These are phyloP conservation scores for Entophlyctis helioformis DNA, from an alignment of 192 early-diverging fungal genomes.

Conservation along the genomic window DNA sequence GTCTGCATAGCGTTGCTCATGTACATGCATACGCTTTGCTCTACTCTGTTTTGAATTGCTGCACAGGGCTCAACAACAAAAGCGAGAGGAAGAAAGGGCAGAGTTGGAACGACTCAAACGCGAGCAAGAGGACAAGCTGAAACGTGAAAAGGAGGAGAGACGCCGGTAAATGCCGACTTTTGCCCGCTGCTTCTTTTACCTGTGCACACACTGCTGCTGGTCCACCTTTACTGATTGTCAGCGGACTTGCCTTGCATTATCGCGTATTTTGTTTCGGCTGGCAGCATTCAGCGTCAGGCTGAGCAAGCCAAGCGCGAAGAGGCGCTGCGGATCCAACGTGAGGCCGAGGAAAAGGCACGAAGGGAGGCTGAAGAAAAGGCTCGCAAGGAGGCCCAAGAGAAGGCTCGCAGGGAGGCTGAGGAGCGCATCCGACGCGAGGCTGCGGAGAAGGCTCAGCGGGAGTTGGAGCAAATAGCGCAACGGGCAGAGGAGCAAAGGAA, in stretches of 20 bases:
- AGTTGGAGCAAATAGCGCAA: neutral
- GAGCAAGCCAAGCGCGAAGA: slow-evolving; percentile 21
- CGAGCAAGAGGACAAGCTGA: slow-evolving; percentile 24
- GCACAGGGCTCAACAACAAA: slow-evolving; percentile 45
- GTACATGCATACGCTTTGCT: too few species aligned
- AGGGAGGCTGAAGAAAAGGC: slow-evolving; percentile 26
- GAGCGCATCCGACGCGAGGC: slow-evolving; percentile 30
- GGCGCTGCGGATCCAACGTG: slow-evolving; percentile 5
- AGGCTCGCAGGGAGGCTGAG: slow-evolving; percentile 49
- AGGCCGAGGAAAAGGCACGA: slow-evolving; percentile 5
- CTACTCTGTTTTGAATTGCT: neutral
- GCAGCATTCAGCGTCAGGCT: slow-evolving; percentile 34
- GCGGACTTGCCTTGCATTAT: slow-evolving; percentile 9
- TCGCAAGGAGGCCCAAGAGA: slow-evolving; percentile 33
- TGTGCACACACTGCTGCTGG: neutral
- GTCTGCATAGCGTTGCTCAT: too few species aligned
- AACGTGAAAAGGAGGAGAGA: slow-evolving; percentile 24
- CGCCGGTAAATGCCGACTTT: slow-evolving; percentile 2
- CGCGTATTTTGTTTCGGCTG: neutral
- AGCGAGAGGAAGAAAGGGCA: slow-evolving; percentile 44
- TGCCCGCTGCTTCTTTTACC: neutral
- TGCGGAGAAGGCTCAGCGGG: slow-evolving; percentile 14
- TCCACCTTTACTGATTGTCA: neutral
- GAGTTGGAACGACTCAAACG: slow-evolving; percentile 26
- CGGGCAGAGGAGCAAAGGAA: slow-evolving; percentile 27